phyloP scores from a whole-genome alignment of 805 yeast genomes.

The Ogataea thermomethanolica region DNA sequence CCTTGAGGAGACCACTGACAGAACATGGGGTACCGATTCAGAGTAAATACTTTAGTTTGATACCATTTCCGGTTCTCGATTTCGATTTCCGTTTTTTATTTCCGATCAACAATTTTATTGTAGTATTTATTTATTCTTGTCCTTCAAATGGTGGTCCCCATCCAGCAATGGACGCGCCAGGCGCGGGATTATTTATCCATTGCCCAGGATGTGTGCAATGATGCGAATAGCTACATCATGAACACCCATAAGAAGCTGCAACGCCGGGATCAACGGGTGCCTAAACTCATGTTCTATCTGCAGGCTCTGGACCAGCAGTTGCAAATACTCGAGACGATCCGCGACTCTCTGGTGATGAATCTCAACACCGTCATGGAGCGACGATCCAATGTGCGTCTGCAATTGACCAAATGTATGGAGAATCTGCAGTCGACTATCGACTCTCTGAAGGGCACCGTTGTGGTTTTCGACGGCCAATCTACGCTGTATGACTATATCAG shows the following conservation, averaged over 20 bases:
- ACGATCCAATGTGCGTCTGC: constrained; percentile 21
- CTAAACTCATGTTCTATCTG: constrained; percentile 42
- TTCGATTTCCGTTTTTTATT: background rate
- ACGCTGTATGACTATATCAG: constrained; percentile 48
- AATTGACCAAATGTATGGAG: constrained; percentile 30
- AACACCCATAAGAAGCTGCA: constrained; percentile 37
- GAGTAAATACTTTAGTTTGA: background rate
- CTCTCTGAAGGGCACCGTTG: constrained; percentile 34
- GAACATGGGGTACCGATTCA: constrained; percentile 23
- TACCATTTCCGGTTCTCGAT: background rate
- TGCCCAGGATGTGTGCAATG: constrained; percentile 51
- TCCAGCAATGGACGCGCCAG: constrained; percentile 38
- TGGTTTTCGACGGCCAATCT: constrained; percentile 22
- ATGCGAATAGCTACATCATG: constrained; percentile 42
- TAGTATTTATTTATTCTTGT: background rate
- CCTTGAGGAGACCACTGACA: constrained; percentile 38
- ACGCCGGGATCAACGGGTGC: constrained; percentile 39
- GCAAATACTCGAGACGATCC: constrained; percentile 35
- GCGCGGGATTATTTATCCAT: constrained; percentile 46
- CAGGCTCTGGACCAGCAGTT: constrained; percentile 48
- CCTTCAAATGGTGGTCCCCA: constrained; percentile 6
- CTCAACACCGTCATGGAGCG: constrained; percentile 24
- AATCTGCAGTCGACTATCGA: constrained; percentile 33
- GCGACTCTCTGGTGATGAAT: constrained; percentile 30
- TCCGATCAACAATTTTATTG: background rate